Percentiles rank a stretch among this genome's conserved stretches.
These are phyloP conservation scores for Metschnikowia lunata DNA, from an alignment of 805 yeast species.

Conservation along the genomic window DNA sequence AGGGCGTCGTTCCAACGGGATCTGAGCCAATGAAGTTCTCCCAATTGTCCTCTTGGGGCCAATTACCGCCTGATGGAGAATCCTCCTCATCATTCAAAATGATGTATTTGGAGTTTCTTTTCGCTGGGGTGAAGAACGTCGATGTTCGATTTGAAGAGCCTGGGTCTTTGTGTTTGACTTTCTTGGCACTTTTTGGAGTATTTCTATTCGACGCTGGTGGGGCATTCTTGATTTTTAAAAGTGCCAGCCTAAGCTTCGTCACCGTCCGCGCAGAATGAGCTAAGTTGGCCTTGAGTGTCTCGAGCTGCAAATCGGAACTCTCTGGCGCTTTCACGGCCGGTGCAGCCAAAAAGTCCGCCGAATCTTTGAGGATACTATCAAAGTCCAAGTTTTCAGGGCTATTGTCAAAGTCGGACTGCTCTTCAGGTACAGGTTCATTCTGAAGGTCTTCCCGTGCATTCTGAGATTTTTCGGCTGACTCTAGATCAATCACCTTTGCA, in stretches of 20 bases:
- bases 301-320: constrained; percentile 52
- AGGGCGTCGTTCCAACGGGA: constrained; percentile 18
- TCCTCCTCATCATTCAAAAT: constrained; percentile 23
- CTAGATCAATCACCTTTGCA: constrained; percentile 25
- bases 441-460: neutral
- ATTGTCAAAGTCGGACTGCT: constrained; percentile 14
- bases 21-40: constrained; percentile 36
- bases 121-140: constrained; percentile 28
- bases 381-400: constrained; percentile 19
- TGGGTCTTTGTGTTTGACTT: constrained; percentile 14
- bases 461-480: constrained; percentile 1
- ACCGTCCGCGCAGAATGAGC: constrained; percentile 61
- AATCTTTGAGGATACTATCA: constrained; percentile 30
- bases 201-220: constrained; percentile 24
- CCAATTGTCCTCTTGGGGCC: constrained; percentile 28
- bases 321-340: constrained; percentile 29
- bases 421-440: neutral
- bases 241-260: constrained; percentile 50
- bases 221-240: constrained; percentile 38
- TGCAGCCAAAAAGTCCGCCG: constrained; percentile 17
- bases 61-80: constrained; percentile 7
- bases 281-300: constrained; percentile 61
- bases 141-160: constrained; percentile 22
- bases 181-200: constrained; percentile 13
- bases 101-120: constrained; percentile 31